Percentiles rank a stretch among this genome's conserved stretches.
Conservation (phyloP, 352 stramenopile genomes). For the Globisporangium apiculatum region DNA sequence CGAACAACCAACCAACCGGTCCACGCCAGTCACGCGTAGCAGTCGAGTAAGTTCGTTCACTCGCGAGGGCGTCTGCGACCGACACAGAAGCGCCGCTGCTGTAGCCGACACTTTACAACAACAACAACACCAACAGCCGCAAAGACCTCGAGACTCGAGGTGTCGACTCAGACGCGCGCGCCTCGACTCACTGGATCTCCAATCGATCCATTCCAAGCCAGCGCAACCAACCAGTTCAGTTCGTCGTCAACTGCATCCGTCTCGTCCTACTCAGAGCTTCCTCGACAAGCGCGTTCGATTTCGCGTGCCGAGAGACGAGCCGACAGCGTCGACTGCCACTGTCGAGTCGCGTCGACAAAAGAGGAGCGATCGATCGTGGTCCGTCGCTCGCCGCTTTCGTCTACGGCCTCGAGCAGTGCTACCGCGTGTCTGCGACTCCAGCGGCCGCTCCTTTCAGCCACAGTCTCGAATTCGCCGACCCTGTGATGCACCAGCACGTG, state of each 20-base stretch:
- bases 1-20: neutral
- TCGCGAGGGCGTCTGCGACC: neutral
- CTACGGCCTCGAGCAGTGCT: slow-evolving; percentile 3
- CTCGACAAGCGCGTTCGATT: neutral
- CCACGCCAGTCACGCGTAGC: neutral
- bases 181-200: no score
- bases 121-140: no score
- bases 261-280: neutral
- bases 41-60: neutral
- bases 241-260: neutral
- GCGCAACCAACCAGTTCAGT: neutral
- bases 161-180: no score
- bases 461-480: slow-evolving; percentile 11
- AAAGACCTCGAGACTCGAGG: no score
- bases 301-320: neutral
- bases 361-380: neutral
- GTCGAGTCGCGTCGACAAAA: no score
- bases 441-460: slow-evolving; percentile 2
- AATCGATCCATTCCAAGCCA: no score
- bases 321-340: no score
- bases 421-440: no score
- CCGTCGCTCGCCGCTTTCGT: slow-evolving; percentile 4
- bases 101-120: no score
- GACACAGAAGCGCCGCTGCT: no score
- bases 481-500: slow-evolving; percentile 10